phyloP scores from a whole-genome alignment of 1,139 yeast species.

The Lodderomyces pseudojiufengensis region DNA sequence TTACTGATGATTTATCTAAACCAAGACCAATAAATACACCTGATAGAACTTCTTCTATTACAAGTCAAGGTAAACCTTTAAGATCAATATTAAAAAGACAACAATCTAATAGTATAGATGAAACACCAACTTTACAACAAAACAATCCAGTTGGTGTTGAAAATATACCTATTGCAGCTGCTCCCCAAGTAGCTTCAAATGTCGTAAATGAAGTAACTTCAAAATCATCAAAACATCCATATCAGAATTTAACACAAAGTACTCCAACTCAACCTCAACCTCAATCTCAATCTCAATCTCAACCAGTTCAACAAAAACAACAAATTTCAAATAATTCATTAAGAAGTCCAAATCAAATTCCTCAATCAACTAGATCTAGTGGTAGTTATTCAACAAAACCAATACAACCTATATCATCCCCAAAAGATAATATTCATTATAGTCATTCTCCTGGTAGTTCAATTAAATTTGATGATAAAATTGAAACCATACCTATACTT shows the following conservation, averaged over 20 bases:
- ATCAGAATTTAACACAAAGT: slow-evolving; percentile 2
- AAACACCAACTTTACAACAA: not conserved
- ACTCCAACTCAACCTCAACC: not conserved
- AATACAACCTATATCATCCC: slow-evolving; percentile 4
- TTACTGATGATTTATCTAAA: slow-evolving; percentile 5
- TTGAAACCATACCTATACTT: slow-evolving; percentile 37
- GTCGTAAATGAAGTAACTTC: not conserved
- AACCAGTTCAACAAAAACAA: slow-evolving; percentile 1
- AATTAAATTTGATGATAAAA: slow-evolving; percentile 38
- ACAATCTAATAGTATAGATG: slow-evolving; percentile 10
- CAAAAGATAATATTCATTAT: slow-evolving; percentile 3
- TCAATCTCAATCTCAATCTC: slow-evolving; percentile 1
- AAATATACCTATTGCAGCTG: not conserved
- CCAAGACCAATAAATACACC: not conserved
- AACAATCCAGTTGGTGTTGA: not conserved
- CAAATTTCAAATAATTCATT: too few relatives aligned
- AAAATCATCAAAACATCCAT: slow-evolving; percentile 1
- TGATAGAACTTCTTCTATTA: slow-evolving; percentile 11
- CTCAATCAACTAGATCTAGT: too few relatives aligned
- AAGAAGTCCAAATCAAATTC: not conserved
- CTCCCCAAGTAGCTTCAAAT: not conserved
- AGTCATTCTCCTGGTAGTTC: slow-evolving; percentile 25
- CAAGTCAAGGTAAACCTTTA: slow-evolving; percentile 20
- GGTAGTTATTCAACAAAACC: slow-evolving; percentile 8
- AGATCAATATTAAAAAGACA: slow-evolving; percentile 34